These are phyloP conservation scores for Alternaria brassicae DNA, from an alignment of 2,329 filamentous ascomycete genomes.

Conservation along the genomic window DNA sequence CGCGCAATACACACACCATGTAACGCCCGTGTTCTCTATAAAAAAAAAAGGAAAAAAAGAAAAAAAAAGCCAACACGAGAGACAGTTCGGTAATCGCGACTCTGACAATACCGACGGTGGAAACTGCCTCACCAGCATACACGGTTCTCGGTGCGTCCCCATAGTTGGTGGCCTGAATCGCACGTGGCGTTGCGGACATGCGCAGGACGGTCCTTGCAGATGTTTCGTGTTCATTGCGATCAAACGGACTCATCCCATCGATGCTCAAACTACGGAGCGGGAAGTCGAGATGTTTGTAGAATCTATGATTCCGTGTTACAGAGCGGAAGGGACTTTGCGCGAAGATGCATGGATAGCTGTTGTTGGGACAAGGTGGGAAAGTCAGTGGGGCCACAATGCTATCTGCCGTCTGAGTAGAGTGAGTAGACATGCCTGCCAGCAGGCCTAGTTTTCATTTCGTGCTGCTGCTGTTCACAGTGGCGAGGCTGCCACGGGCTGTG, in stretches of 20 bases:
- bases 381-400: neutral
- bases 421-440: neutral
- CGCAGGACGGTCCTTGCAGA: neutral
- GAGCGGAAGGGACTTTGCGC: neutral
- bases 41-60: too few species aligned
- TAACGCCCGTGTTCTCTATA: neutral
- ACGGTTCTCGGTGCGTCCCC: neutral
- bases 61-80: neutral
- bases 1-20: neutral
- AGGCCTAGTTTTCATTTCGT: neutral
- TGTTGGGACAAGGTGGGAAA: neutral
- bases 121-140: neutral
- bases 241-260: neutral
- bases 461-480: neutral
- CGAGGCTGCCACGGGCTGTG: conserved; percentile 1
- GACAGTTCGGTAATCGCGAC: neutral
- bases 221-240: neutral
- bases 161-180: neutral
- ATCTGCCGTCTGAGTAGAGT: neutral
- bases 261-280: neutral
- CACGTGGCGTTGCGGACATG: conserved; percentile 1
- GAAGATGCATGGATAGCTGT: neutral
- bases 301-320: neutral
- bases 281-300: too few species aligned
- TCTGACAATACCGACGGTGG: neutral